Base-by-base conservation (phyloP, 2,329 filamentous ascomycete species). In the Penicillium sp. region DNA sequence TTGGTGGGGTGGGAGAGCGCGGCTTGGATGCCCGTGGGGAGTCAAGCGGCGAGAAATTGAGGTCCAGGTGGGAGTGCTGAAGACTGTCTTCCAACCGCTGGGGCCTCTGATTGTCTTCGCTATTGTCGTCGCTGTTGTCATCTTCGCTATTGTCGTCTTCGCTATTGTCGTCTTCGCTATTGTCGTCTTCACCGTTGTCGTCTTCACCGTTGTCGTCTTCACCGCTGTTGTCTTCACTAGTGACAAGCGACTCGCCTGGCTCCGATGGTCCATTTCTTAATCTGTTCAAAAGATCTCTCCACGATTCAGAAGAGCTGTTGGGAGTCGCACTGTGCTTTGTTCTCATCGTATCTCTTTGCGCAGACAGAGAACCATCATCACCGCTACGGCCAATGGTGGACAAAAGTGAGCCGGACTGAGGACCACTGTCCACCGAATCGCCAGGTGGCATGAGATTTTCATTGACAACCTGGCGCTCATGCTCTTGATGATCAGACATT, bases 391-490 rank as follows among this genome's bases (percentile, higher is more conserved):
- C 57, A n/a, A 61, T 46, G n/a, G 53, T 43, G 1, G 61, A 60
- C 9, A 63, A 28, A 5, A 63, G 51, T 9, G 63, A 64, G n/a
- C 59, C 57, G 6, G 46, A 53, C 1, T 51, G 56, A 25, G 57
- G 62, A 11, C 47, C 55, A 31, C 28, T 59, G 17, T 31, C 48
- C 4, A 33, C 47, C 4, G 46, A 48, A 3, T 52, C 51, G 17
- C 26, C 22, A 35, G 48, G 46, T 12, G 33, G 36, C 11, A 38
- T 10, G 3, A 54, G 53, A 12, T 47, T 30, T 14, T 60, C 59
- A 1, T 57, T 43, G 14, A 65, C 58, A 17, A 63, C 53, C 40
- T 65, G 63, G 10, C 61, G 59, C 5, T 44, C 52, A 33, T 41
- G 33, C 7, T 28, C 49, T 47, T 47, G 42, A 25, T 30, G n/a